Conservation (phyloP, 306 rosid species). For the Delonix regia region DNA sequence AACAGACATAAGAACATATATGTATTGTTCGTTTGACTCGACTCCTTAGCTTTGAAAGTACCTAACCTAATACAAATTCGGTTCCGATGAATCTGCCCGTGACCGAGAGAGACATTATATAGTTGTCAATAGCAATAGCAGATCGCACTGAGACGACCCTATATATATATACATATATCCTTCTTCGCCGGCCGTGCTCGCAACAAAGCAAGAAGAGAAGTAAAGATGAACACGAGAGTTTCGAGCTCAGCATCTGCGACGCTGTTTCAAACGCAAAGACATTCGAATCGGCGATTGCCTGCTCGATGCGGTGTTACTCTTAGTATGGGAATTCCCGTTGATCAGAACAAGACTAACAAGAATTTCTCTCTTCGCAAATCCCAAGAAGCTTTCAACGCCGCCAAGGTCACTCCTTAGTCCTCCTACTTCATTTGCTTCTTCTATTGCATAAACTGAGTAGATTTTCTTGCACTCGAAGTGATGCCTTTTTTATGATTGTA, state of each 20-base stretch:
- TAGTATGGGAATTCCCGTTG: constrained; percentile 54
- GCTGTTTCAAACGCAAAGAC: neutral
- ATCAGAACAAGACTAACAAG: constrained; percentile 52
- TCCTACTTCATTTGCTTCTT: neutral
- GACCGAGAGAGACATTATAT: neutral
- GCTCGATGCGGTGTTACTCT: constrained; percentile 42
- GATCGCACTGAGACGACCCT: too few species aligned
- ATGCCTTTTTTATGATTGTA: neutral
- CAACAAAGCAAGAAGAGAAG: neutral
- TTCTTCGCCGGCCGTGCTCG: neutral
- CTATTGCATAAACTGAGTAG: neutral
- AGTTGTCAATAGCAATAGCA: neutral
- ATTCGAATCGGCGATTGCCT: constrained; percentile 30
- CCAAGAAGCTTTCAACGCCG: constrained; percentile 68
- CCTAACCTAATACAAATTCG: neutral
- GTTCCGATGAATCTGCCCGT: neutral
- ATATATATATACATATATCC: neutral
- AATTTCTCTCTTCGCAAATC: constrained; percentile 57
- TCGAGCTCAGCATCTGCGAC: constrained; percentile 46
- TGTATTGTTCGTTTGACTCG: neutral
- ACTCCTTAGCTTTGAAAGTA: neutral
- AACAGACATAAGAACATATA: neutral
- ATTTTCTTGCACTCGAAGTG: neutral
- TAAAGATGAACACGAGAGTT: constrained; percentile 34
- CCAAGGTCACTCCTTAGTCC: constrained; percentile 62